A percentile compares a stretch with the other conserved stretches of the same genome.
phyloP scores from a whole-genome alignment of 2,329 filamentous ascomycete species.

The Hymenoscyphus infarciens region DNA sequence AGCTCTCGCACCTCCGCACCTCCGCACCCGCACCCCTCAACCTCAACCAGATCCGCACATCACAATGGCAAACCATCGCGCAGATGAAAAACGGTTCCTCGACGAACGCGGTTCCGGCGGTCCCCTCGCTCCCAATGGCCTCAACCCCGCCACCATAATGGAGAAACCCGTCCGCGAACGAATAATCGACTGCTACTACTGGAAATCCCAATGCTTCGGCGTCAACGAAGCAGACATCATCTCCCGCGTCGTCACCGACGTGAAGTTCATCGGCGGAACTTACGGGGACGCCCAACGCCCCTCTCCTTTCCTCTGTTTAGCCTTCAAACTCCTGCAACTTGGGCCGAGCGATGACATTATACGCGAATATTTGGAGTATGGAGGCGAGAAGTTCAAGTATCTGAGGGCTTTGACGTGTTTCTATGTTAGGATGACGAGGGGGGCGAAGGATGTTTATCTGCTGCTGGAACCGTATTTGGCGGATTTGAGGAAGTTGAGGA shows the following conservation, averaged over 20 bases:
- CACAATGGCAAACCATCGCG: conserved; percentile 55
- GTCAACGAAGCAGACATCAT: conserved; percentile 81
- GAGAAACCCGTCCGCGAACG: conserved; percentile 94
- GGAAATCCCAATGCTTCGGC: conserved; percentile 98
- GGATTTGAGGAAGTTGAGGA: conserved; percentile 79
- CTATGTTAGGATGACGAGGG: conserved; percentile 85
- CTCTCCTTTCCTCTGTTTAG: conserved; percentile 87
- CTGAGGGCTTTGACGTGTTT: conserved; percentile 85
- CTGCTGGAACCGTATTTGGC: conserved; percentile 78
- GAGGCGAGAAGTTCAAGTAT: conserved; percentile 78
- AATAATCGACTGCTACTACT: conserved; percentile 94
- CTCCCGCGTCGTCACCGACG: conserved; percentile 80
- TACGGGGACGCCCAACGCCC: conserved; percentile 82
- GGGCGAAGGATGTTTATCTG: conserved; percentile 74
- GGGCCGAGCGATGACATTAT: conserved; percentile 76
- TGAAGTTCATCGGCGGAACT: conserved; percentile 83
- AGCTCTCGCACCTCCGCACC: not conserved
- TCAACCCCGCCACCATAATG: conserved; percentile 93
- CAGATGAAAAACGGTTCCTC: conserved; percentile 77
- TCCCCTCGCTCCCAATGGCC: conserved; percentile 74
- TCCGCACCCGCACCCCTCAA: not conserved
- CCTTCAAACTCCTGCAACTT: conserved; percentile 91
- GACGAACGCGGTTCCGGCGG: conserved; percentile 84
- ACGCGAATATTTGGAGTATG: conserved; percentile 72
- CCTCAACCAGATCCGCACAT: not conserved